Evolutionary conservation across 768 basidiomycete species (phyloP).

Genomic region (Porpolomopsis calyptriformis): DNA sequence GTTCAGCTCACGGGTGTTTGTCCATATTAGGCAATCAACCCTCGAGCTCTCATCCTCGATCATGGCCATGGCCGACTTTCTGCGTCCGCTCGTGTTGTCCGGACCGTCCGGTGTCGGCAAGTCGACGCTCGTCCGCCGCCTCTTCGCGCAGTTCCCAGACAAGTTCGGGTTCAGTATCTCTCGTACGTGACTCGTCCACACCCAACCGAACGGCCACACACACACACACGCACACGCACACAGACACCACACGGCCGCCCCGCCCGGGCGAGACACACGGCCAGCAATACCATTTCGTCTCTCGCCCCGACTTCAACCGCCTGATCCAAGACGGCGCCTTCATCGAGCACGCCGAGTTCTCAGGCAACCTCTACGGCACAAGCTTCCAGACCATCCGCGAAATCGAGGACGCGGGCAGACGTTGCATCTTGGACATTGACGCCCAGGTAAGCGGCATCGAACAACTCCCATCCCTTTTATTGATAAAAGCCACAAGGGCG

Average conservation of each 20-base stretch:
- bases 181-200: slow-evolving; percentile 39
- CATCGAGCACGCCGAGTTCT: slow-evolving; percentile 92
- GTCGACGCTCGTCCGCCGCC: slow-evolving; percentile 73
- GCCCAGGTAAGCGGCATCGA: slow-evolving; percentile 55
- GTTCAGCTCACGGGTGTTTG: slow-evolving; percentile 13
- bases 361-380: slow-evolving; percentile 88
- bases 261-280: slow-evolving; percentile 77
- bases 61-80: slow-evolving; percentile 29
- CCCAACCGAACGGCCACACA: slow-evolving; percentile 4
- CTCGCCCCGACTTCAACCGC: slow-evolving; percentile 55
- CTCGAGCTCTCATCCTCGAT: too few relatives aligned
- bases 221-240: slow-evolving; percentile 10
- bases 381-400: slow-evolving; percentile 65
- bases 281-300: slow-evolving; percentile 80
- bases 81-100: slow-evolving; percentile 76
- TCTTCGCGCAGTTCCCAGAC: slow-evolving; percentile 73
- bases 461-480: not conserved
- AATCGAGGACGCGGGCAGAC: slow-evolving; percentile 56
- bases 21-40: not conserved
- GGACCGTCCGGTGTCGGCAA: slow-evolving; percentile 94
- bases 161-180: slow-evolving; percentile 91
- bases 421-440: slow-evolving; percentile 94
- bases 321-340: slow-evolving; percentile 67
- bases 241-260: slow-evolving; percentile 85
- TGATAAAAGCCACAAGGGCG: slow-evolving; percentile 48